Percentiles rank a stretch among this genome's conserved stretches.
phyloP scores from a whole-genome alignment of 1,284 basidiomycete genomes.

The Papiliotrema nemorosa region DNA sequence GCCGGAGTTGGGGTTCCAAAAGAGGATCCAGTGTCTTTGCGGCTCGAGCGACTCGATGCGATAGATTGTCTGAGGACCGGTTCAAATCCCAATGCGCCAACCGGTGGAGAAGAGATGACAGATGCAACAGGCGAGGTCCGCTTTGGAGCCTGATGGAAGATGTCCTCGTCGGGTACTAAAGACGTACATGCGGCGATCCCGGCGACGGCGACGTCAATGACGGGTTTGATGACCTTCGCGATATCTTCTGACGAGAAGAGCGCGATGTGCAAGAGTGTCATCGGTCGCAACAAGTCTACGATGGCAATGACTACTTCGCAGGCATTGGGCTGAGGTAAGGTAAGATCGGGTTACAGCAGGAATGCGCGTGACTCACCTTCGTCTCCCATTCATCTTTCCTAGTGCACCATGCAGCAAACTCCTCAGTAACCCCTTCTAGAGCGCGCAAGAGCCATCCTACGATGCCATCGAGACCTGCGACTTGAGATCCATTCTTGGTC shows the following conservation, averaged over 20 bases:
- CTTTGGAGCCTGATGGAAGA: neutral
- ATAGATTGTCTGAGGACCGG: slow-evolving; percentile 12
- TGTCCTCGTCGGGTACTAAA: neutral
- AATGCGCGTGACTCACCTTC: slow-evolving; percentile 1
- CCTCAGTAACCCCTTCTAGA: slow-evolving; percentile 20
- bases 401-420: slow-evolving; percentile 35
- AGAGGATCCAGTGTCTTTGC: neutral
- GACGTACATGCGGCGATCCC: slow-evolving; percentile 20
- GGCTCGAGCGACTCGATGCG: slow-evolving; percentile 1
- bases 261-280: slow-evolving; percentile 32
- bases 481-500: slow-evolving; percentile 30
- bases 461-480: slow-evolving; percentile 34
- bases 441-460: slow-evolving; percentile 33
- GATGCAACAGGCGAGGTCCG: slow-evolving; percentile 10
- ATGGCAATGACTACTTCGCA: slow-evolving; percentile 27
- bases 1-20: neutral
- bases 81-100: slow-evolving; percentile 12
- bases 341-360: slow-evolving; percentile 12
- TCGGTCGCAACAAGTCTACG: slow-evolving; percentile 33
- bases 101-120: slow-evolving; percentile 10
- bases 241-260: slow-evolving; percentile 41
- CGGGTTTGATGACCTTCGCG: slow-evolving; percentile 31
- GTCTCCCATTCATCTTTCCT: slow-evolving; percentile 10
- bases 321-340: slow-evolving; percentile 24
- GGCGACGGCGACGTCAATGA: slow-evolving; percentile 30